phyloP scores from a whole-genome alignment of 2,329 filamentous ascomycete genomes.

The Diaporthe vaccinii region DNA sequence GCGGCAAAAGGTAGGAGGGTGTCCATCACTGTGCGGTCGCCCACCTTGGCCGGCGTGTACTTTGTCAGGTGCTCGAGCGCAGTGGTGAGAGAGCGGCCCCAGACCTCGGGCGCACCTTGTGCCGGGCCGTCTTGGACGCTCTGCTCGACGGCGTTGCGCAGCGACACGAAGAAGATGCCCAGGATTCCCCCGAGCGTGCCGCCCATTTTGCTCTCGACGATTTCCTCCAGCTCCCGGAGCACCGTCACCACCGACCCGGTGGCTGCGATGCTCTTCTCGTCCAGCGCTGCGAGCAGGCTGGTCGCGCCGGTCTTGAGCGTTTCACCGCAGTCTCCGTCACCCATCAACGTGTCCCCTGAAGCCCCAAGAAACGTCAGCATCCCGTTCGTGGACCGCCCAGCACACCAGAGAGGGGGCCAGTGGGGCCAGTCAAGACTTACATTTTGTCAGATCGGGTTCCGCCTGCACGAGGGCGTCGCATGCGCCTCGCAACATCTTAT shows the following conservation, averaged over 20 bases:
- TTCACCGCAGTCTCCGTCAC: constrained; percentile 76
- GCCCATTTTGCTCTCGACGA: constrained; percentile 69
- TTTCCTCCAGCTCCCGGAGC: constrained; percentile 64
- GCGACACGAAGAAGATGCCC: constrained; percentile 67
- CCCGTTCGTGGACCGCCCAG: constrained; percentile 58
- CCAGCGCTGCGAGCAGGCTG: constrained; percentile 61
- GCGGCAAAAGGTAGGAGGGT: constrained; percentile 67
- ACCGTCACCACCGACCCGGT: constrained; percentile 62
- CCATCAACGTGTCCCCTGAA: constrained; percentile 40
- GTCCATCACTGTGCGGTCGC: constrained; percentile 71
- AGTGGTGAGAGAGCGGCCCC: constrained; percentile 57
- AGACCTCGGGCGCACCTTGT: constrained; percentile 54
- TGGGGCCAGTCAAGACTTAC: constrained; percentile 47
- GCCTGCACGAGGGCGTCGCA: constrained; percentile 67
- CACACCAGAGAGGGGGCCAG: constrained; percentile 69
- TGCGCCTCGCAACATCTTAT: constrained; percentile 67
- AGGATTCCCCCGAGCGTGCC: constrained; percentile 66
- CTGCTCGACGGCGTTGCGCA: constrained; percentile 55
- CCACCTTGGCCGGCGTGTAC: constrained; percentile 68
- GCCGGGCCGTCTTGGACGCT: constrained; percentile 44
- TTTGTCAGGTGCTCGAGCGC: constrained; percentile 62
- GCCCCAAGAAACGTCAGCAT: background rate
- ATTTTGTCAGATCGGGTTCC: constrained; percentile 73
- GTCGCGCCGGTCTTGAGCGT: constrained; percentile 68
- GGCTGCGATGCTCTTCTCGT: constrained; percentile 52